These are phyloP conservation scores for Epichloe gansuensis DNA, from an alignment of 2,329 filamentous ascomycete species.

Conservation along the genomic window DNA sequence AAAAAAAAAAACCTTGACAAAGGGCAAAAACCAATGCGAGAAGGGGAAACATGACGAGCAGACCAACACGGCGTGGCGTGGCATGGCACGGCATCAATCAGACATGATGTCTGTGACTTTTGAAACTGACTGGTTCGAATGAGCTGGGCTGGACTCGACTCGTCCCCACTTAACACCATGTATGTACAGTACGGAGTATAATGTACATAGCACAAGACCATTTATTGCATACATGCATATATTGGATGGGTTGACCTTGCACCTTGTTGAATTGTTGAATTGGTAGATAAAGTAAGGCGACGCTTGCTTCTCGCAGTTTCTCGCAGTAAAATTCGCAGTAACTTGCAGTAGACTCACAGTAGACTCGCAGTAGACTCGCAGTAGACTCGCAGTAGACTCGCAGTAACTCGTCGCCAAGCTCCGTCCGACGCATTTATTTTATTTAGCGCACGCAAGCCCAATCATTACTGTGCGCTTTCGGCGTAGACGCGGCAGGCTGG, in stretches of 20 bases:
- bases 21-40: not conserved
- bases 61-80: not conserved
- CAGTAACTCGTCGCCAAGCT: no score
- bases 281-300: not conserved
- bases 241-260: not conserved
- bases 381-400: no score
- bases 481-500: no score
- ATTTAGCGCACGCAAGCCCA: no score
- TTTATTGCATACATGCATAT: not conserved
- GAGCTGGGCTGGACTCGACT: not conserved
- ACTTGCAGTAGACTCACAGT: no score
- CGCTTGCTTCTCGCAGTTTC: no score
- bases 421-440: no score
- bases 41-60: not conserved
- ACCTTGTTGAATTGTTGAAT: no score
- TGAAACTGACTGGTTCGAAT: not conserved
- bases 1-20: not conserved
- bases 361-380: no score
- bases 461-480: no score
- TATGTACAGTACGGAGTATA: not conserved
- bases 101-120: not conserved
- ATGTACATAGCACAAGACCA: not conserved
- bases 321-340: no score
- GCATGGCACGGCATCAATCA: not conserved
- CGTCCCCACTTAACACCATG: not conserved